Percentiles rank a stretch among this genome's conserved stretches.
phyloP scores from a whole-genome alignment of 1,284 basidiomycete species.

The Tilletia indica region DNA sequence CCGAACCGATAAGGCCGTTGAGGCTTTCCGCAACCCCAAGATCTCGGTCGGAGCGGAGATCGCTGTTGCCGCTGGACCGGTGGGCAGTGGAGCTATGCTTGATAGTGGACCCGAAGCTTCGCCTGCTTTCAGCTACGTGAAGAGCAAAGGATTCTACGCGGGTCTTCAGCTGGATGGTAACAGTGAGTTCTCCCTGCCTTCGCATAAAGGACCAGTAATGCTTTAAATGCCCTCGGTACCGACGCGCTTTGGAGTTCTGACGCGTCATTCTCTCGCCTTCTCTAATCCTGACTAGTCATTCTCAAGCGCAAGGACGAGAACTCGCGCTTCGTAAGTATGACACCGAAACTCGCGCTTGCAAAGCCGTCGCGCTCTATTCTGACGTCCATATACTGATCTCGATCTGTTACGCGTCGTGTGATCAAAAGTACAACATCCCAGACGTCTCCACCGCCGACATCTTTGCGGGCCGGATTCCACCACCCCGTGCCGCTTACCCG shows the following conservation, averaged over 20 bases:
- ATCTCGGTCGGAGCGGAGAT: slow-evolving; percentile 53
- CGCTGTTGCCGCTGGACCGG: slow-evolving; percentile 49
- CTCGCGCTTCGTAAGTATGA: slow-evolving; percentile 6
- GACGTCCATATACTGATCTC: not conserved
- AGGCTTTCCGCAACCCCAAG: slow-evolving; percentile 48
- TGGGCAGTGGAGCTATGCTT: slow-evolving; percentile 55
- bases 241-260: too few species aligned
- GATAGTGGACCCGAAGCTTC: slow-evolving; percentile 45
- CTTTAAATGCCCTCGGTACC: not conserved
- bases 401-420: not conserved
- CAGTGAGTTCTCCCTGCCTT: not conserved
- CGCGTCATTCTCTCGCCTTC: too few species aligned
- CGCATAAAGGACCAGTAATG: not conserved
- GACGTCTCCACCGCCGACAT: slow-evolving; percentile 1
- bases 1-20: slow-evolving; percentile 46
- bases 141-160: slow-evolving; percentile 55
- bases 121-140: slow-evolving; percentile 54
- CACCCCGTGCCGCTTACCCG: slow-evolving; percentile 34
- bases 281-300: not conserved
- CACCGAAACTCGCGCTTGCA: not conserved
- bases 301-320: slow-evolving; percentile 2
- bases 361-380: not conserved
- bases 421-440: not conserved
- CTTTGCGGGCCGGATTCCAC: not conserved
- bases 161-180: slow-evolving; percentile 43